Conservation (phyloP, 2,329 filamentous ascomycete genomes). For the Claviceps citrina region DNA sequence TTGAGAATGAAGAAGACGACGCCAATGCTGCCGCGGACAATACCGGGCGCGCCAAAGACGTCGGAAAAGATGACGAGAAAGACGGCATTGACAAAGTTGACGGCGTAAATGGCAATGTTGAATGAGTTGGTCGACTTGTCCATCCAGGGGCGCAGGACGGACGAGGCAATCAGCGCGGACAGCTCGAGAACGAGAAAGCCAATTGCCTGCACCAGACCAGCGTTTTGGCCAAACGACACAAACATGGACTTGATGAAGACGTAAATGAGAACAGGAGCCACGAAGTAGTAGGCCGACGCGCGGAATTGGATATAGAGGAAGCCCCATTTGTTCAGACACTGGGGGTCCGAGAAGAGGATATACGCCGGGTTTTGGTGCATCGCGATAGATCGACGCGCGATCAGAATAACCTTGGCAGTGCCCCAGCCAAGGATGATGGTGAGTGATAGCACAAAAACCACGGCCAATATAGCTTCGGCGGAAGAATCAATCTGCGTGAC, state of each 20-base stretch:
- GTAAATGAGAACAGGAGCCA: constrained; percentile 64
- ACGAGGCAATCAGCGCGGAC: constrained; percentile 57
- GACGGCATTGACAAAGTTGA: constrained; percentile 81
- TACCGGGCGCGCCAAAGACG: constrained; percentile 65
- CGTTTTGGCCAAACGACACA: constrained; percentile 61
- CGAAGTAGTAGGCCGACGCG: constrained; percentile 88
- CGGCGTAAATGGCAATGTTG: constrained; percentile 76
- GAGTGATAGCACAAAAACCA: constrained; percentile 75
- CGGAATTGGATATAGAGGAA: constrained; percentile 95
- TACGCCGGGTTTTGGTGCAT: constrained; percentile 68
- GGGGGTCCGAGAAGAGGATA: constrained; percentile 84
- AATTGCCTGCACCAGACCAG: constrained; percentile 59
- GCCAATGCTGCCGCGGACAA: constrained; percentile 76
- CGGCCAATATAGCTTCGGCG: constrained; percentile 71
- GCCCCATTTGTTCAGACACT: constrained; percentile 88
- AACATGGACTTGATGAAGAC: constrained; percentile 78
- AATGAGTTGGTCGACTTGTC: constrained; percentile 94
- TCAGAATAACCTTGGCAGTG: constrained; percentile 70
- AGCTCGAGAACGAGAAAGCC: constrained; percentile 75
- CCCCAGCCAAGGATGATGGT: constrained; percentile 66
- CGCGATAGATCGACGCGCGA: constrained; percentile 58
- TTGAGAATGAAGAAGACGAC: constrained; percentile 81
- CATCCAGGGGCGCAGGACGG: constrained; percentile 87
- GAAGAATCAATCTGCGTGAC: constrained; percentile 72
- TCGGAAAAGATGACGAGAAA: constrained; percentile 78